Evolutionary conservation across 805 yeast species (phyloP).

Genomic region (Candida nanaspora): DNA sequence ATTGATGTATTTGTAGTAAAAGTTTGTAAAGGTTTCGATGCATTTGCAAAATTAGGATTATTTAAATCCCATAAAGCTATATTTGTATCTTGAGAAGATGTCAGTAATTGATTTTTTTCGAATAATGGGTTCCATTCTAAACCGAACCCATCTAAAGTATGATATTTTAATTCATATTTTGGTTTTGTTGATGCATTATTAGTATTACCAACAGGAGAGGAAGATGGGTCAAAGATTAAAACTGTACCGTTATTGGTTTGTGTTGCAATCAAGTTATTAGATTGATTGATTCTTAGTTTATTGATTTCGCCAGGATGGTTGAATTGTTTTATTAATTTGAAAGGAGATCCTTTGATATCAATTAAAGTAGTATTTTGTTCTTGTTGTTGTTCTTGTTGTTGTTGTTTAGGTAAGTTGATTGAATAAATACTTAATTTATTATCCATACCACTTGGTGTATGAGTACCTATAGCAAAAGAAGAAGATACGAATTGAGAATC

Average conservation of each 20-base stretch:
- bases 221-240: slow-evolving; percentile 32
- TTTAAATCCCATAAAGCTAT: slow-evolving; percentile 70
- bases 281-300: slow-evolving; percentile 47
- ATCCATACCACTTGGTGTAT: slow-evolving; percentile 31
- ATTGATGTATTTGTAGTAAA: slow-evolving; percentile 47
- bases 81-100: slow-evolving; percentile 61
- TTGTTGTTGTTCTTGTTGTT: slow-evolving; percentile 7
- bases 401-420: slow-evolving; percentile 44
- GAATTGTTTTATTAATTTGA: slow-evolving; percentile 42
- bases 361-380: slow-evolving; percentile 24
- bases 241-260: slow-evolving; percentile 47
- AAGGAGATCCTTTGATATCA: slow-evolving; percentile 22
- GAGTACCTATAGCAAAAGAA: slow-evolving; percentile 41
- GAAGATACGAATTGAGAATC: slow-evolving; percentile 17
- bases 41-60: too few relatives aligned
- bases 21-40: slow-evolving; percentile 33
- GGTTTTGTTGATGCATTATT: slow-evolving; percentile 11
- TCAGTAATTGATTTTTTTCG: slow-evolving; percentile 36
- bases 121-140: slow-evolving; percentile 54
- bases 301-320: slow-evolving; percentile 63
- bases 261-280: slow-evolving; percentile 42
- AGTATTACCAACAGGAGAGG: too few relatives aligned
- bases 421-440: slow-evolving; percentile 40
- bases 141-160: slow-evolving; percentile 61
- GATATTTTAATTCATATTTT: slow-evolving; percentile 37